Percentiles rank a stretch among this genome's conserved stretches.
Conservation (phyloP, 345 rosid species). For the Toxicodendron radicans region DNA sequence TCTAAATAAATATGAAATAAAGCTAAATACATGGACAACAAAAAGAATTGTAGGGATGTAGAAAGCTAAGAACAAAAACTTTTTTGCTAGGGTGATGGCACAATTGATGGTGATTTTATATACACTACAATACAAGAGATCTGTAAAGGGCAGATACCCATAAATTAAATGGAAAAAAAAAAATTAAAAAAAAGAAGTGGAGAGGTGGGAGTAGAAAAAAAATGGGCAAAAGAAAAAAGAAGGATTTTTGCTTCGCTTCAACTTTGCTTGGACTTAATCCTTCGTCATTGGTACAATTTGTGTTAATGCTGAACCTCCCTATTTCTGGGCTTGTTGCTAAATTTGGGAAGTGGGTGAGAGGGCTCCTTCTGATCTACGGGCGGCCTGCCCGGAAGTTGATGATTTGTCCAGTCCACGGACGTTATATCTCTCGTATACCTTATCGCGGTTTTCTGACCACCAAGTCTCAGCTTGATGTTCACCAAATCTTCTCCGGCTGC, state of each 20-base stretch:
- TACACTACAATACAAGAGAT: conserved; percentile 49
- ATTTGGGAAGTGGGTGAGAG: conserved; percentile 50
- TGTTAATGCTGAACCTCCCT: conserved; percentile 12
- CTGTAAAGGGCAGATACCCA: conserved; percentile 34
- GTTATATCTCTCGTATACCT: conserved; percentile 79
- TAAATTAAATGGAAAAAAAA: conserved; percentile 29
- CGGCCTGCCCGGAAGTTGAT: conserved; percentile 52
- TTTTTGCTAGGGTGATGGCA: conserved; percentile 25
- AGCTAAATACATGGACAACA: too few relatives aligned
- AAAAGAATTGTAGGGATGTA: neutral
- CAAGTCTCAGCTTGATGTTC: conserved; percentile 96
- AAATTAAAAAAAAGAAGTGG: conserved; percentile 11
- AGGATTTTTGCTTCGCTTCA: conserved; percentile 14
- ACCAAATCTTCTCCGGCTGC: conserved; percentile 87
- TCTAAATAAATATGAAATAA: too few relatives aligned
- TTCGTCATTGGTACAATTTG: conserved; percentile 22
- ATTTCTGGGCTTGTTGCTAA: conserved; percentile 34
- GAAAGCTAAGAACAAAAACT: conserved; percentile 23
- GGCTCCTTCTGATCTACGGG: conserved; percentile 56
- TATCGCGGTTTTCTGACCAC: conserved; percentile 98
- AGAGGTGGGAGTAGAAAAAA: conserved; percentile 10
- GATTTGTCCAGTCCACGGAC: conserved; percentile 76
- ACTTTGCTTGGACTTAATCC: conserved; percentile 3
- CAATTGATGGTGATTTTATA: conserved; percentile 39
- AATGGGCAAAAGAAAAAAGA: neutral